Evolutionary conservation across 805 yeast genomes (phyloP).

Genomic region (Candida glaebosa): DNA sequence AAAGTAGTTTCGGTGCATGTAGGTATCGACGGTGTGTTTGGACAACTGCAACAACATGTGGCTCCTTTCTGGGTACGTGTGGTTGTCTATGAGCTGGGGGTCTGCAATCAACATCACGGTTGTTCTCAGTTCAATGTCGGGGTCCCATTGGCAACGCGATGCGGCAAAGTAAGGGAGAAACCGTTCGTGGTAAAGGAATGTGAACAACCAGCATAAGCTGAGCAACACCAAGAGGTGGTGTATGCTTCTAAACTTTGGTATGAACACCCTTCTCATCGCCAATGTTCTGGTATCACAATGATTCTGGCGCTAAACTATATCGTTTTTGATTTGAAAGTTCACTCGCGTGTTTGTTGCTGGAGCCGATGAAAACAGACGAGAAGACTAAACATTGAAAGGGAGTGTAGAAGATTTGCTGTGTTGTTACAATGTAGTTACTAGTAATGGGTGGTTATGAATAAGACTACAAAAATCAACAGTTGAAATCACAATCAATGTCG

Average conservation of each 20-base stretch:
- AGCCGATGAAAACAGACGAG: too few relatives aligned
- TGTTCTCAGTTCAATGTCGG: conserved; percentile 10
- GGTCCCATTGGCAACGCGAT: conserved; percentile 28
- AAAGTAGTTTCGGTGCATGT: conserved; percentile 35
- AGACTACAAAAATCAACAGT: too few relatives aligned
- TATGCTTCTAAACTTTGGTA: conserved; percentile 24
- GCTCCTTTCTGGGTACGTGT: conserved; percentile 42
- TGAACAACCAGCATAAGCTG: conserved; percentile 23
- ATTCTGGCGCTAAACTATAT: too few relatives aligned
- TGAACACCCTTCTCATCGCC: conserved; percentile 5
- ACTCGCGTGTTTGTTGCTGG: too few relatives aligned
- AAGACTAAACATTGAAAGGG: too few relatives aligned
- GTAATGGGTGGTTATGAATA: too few relatives aligned
- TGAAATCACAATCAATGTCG: too few relatives aligned
- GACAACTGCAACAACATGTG: conserved; percentile 27
- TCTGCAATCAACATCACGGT: conserved; percentile 39
- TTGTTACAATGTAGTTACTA: too few relatives aligned
- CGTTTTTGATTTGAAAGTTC: too few relatives aligned
- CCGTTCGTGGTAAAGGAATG: conserved; percentile 32
- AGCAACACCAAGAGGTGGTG: conserved; percentile 24
- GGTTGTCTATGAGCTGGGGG: conserved; percentile 43
- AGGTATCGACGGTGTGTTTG: conserved; percentile 40
- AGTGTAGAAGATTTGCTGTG: too few relatives aligned
- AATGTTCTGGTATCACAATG: not conserved
- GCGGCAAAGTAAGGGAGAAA: conserved; percentile 25